These are phyloP conservation scores for Colletotrichum godetiae DNA, from an alignment of 2,329 filamentous ascomycete genomes.

Conservation along the genomic window DNA sequence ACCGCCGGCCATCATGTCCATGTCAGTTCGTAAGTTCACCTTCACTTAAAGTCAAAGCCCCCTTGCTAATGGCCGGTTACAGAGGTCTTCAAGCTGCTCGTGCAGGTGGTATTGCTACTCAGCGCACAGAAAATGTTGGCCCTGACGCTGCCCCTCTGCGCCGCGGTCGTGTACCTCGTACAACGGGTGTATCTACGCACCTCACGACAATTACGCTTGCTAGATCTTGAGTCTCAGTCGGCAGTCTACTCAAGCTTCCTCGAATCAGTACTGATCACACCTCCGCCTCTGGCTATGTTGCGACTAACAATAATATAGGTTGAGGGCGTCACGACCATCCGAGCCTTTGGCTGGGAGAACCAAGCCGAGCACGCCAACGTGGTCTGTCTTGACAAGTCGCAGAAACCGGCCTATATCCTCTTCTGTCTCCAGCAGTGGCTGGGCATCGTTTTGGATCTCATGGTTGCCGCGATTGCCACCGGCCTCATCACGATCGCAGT, in stretches of 20 bases:
- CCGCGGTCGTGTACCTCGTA: slow-evolving; percentile 41
- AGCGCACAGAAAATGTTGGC: slow-evolving; percentile 38
- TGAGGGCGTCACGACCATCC: slow-evolving; percentile 59
- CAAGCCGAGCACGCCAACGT: slow-evolving; percentile 56
- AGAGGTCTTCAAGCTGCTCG: slow-evolving; percentile 26
- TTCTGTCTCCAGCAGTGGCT: slow-evolving; percentile 69
- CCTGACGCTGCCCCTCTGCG: slow-evolving; percentile 40
- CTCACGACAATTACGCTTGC: slow-evolving; percentile 53
- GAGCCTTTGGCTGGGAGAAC: slow-evolving; percentile 66
- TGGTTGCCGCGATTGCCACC: slow-evolving; percentile 58
- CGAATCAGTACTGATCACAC: slow-evolving; percentile 48
- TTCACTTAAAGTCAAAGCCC: background rate
- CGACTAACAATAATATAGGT: slow-evolving; percentile 37
- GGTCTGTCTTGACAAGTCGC: slow-evolving; percentile 62
- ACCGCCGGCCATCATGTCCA: slow-evolving; percentile 9
- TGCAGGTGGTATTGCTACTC: background rate
- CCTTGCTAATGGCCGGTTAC: background rate
- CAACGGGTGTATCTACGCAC: slow-evolving; percentile 54
- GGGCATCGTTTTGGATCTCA: slow-evolving; percentile 60
- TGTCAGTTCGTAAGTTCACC: background rate
- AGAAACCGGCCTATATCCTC: slow-evolving; percentile 68
- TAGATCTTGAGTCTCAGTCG: slow-evolving; percentile 55
- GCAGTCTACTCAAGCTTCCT: slow-evolving; percentile 54
- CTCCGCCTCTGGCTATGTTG: background rate
- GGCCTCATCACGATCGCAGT: slow-evolving; percentile 58